phyloP scores from a whole-genome alignment of 164 flowering plant species.

The Aristolochia californica region DNA sequence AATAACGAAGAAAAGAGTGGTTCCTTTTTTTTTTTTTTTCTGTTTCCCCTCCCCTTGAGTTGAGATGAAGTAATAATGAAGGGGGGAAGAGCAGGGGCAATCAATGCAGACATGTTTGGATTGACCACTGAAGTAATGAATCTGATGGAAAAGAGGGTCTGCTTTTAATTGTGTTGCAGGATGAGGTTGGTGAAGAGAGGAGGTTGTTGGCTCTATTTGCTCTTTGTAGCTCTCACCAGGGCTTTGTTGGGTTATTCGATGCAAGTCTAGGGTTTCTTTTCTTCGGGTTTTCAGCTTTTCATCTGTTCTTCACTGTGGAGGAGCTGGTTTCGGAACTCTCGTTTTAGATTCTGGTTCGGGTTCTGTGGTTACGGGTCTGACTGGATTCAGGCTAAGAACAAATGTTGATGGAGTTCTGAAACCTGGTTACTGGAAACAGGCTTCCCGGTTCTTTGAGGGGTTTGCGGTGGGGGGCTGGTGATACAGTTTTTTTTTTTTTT shows the following conservation, averaged over 20 bases:
- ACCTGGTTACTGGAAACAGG: too few species aligned
- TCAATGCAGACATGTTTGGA: slow-evolving; percentile 35
- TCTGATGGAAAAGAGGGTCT: slow-evolving; percentile 7
- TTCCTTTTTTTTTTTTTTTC: neutral
- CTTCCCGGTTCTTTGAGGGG: too few species aligned
- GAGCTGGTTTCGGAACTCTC: neutral
- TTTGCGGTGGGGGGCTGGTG: too few species aligned
- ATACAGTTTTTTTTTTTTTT: too few species aligned
- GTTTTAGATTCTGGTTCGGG: too few species aligned
- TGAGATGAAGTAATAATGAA: slow-evolving; percentile 8
- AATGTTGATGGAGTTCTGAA: too few species aligned
- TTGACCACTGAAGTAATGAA: slow-evolving; percentile 21
- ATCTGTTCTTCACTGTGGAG: neutral
- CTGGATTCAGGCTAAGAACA: too few species aligned
- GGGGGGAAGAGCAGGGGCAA: slow-evolving; percentile 13
- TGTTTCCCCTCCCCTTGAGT: neutral
- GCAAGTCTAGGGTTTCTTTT: slow-evolving; percentile 2
- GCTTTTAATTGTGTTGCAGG: slow-evolving; percentile 16
- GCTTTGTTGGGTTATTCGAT: slow-evolving; percentile 1
- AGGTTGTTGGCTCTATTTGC: slow-evolving; percentile 6
- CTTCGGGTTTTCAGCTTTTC: neutral
- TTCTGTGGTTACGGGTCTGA: too few species aligned
- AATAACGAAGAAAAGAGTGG: neutral
- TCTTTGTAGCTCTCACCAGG: slow-evolving; percentile 3
- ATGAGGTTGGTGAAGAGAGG: slow-evolving; percentile 3